Percentiles rank a stretch among this genome's conserved stretches.
Conservation (phyloP, 495 filamentous ascomycete genomes). For the Xylaria longipes region DNA sequence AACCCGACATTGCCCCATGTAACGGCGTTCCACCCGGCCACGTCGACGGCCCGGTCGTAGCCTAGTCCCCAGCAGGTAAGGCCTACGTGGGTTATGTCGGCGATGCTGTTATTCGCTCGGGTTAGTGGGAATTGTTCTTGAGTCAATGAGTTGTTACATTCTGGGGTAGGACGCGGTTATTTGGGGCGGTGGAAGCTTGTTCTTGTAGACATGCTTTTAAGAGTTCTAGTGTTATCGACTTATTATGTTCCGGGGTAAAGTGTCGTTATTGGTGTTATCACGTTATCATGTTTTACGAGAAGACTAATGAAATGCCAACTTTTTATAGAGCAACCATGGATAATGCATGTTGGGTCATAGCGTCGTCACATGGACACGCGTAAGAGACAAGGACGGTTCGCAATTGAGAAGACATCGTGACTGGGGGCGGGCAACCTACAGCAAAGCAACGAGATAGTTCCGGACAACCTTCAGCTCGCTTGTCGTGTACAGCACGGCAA, state of each 20-base stretch:
- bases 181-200: neutral
- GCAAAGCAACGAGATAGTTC: slow-evolving; percentile 70
- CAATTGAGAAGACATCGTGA: neutral
- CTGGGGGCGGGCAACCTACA: slow-evolving; percentile 33
- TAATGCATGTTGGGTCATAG: neutral
- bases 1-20: slow-evolving; percentile 76
- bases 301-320: neutral
- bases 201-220: neutral
- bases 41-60: slow-evolving; percentile 56
- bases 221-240: no score
- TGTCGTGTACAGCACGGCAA: slow-evolving; percentile 66
- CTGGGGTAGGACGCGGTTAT: neutral
- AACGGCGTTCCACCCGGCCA: slow-evolving; percentile 69
- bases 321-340: neutral
- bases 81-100: slow-evolving; percentile 73
- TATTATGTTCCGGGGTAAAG: no score
- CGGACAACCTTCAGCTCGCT: slow-evolving; percentile 68
- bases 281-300: neutral
- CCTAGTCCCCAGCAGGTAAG: slow-evolving; percentile 67
- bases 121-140: slow-evolving; percentile 2
- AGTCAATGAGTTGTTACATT: neutral
- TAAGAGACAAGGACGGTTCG: neutral
- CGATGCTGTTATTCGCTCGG: slow-evolving; percentile 45
- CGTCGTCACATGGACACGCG: neutral
- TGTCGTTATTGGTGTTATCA: neutral